These are phyloP conservation scores for Prillingera fragicola DNA, from an alignment of 1,284 basidiomycete genomes.

Conservation along the genomic window DNA sequence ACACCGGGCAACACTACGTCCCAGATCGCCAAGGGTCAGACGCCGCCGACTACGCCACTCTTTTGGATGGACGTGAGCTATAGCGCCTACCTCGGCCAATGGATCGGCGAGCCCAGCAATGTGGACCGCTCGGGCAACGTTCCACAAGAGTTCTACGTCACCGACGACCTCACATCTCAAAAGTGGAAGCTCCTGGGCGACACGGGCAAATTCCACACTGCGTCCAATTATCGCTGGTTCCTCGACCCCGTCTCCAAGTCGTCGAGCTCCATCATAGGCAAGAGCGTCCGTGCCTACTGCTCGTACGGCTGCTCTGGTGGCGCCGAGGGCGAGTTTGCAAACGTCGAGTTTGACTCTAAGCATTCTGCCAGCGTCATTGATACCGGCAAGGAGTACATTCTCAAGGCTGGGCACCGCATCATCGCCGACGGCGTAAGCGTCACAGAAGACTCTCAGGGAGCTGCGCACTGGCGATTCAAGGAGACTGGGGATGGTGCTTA, in stretches of 20 bases:
- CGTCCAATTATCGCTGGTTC: conserved; percentile 35
- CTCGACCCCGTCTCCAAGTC: conserved; percentile 2
- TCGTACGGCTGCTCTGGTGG: conserved; percentile 2
- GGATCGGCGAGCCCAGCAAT: conserved; percentile 5
- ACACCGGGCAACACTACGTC: background rate
- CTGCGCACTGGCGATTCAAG: background rate
- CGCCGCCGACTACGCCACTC: conserved; percentile 2
- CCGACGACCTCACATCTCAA: conserved; percentile 6
- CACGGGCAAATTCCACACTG: conserved; percentile 77
- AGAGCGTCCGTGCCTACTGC: conserved; percentile 10
- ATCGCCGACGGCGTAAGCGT: background rate
- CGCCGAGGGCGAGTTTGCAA: conserved; percentile 3
- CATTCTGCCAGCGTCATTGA: background rate
- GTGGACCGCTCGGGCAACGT: background rate
- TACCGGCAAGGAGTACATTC: background rate
- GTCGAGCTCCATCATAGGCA: conserved; percentile 1
- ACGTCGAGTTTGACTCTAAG: background rate
- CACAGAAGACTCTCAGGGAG: background rate
- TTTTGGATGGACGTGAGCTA: conserved; percentile 10
- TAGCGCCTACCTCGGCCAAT: conserved; percentile 6
- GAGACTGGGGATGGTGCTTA: conserved; percentile 1
- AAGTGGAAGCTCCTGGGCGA: conserved; percentile 66
- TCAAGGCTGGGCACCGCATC: background rate
- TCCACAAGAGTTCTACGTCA: conserved; percentile 7
- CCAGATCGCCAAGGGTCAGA: conserved; percentile 2